Base-by-base conservation (phyloP, 495 filamentous ascomycete species). In the Podospora pseudoanserina region DNA sequence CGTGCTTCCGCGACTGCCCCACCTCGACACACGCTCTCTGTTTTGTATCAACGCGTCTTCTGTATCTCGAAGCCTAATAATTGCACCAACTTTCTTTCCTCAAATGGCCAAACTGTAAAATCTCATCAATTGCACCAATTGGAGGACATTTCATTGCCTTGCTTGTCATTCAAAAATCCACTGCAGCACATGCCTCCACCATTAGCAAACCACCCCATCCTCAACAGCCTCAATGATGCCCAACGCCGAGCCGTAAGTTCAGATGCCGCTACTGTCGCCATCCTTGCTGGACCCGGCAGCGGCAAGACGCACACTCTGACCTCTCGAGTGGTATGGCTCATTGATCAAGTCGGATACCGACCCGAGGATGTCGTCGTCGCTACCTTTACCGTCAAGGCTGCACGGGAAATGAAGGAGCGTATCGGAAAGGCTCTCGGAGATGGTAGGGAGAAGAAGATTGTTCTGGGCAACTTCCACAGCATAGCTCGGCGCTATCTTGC, bases 241-340 rank as follows among this genome's bases (percentile, higher is more conserved):
- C 96, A 99, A 76, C 83, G 84, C 60, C 84, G 85, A n/a, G 96
- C 96, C 0, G 96, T 98, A 59, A 90, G 89, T 30, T 96, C 90
- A 5, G 82, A 86, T 23, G 87, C 93, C 0, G 79, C 87, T 20
- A 90, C 96, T 5, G 81, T 98, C 4, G 96, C 97, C 67, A 94
- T 98, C 39, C 89, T 99, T 23, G 96, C 96, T 3, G 91, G 91
- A 1, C 91, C 91, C 28, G 91, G 85, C 19, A 86, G 84, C 49
- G 96, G 96, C 28, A 99, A 99, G 80, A 99, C 96, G 11, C 94
- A 97, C 80, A 98, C 96, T 3, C 85, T 99, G 49, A 98, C 94
- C 0, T 91, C 96, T 53, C 89, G 96, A 66, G 93, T 97, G 65
- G 96, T 94, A 66, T 97, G 96, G 83, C 87, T 98, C n/a, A 86